Evolutionary conservation across 2,329 filamentous ascomycete genomes (phyloP).

Genomic region (Fusarium piperis): DNA sequence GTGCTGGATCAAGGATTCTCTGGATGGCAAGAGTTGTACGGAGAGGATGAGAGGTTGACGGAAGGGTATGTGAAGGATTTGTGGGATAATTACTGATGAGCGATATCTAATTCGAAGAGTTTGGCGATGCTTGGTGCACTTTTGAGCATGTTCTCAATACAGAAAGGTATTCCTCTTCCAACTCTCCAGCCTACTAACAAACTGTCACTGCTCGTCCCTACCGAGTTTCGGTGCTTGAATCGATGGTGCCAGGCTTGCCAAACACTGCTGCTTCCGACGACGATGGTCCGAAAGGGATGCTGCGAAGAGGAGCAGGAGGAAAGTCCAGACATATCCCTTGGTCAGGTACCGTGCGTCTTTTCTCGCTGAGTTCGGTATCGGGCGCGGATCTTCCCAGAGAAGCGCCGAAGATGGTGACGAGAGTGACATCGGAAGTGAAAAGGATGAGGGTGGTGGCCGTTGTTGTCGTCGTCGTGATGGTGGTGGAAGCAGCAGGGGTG

Average conservation of each 20-base stretch:
- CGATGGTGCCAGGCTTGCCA: neutral
- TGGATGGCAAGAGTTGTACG: slow-evolving; percentile 88
- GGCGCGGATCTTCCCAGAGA: neutral
- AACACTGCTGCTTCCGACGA: neutral
- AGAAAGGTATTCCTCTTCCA: neutral
- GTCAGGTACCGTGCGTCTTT: neutral
- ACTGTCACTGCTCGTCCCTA: neutral
- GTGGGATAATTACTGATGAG: slow-evolving; percentile 70
- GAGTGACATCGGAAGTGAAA: neutral
- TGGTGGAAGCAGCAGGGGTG: neutral
- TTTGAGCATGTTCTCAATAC: neutral
- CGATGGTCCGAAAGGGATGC: neutral
- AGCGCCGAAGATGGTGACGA: neutral
- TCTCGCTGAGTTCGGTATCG: neutral
- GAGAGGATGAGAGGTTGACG: slow-evolving; percentile 80
- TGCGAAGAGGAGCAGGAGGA: neutral
- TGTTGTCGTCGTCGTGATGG: neutral
- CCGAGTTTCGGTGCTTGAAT: neutral
- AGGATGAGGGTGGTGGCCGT: neutral
- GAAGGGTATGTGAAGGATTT: slow-evolving; percentile 86
- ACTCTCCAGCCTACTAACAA: neutral
- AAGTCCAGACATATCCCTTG: neutral
- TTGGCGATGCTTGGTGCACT: neutral
- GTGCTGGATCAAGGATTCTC: slow-evolving; percentile 87
- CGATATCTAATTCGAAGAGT: neutral